phyloP scores from a whole-genome alignment of 2,329 filamentous ascomycete species.

The Thielaviopsis musarum region DNA sequence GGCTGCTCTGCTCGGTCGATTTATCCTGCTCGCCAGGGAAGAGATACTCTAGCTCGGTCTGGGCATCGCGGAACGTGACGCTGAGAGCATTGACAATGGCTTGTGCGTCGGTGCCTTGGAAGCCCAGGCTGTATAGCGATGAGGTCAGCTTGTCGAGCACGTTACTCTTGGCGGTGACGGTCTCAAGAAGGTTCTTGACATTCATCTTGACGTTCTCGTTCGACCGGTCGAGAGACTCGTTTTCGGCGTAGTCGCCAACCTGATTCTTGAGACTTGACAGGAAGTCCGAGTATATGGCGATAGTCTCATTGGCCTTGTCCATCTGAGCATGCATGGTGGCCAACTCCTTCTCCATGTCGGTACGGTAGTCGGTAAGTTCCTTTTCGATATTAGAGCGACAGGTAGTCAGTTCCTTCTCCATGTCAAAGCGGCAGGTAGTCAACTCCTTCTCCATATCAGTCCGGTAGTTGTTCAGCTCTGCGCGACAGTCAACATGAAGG shows the following conservation, averaged over 20 bases:
- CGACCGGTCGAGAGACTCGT: neutral
- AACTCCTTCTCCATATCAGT: neutral
- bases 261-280: constrained; percentile 22
- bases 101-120: constrained; percentile 28
- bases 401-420: neutral
- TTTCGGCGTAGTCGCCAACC: constrained; percentile 17
- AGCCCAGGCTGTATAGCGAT: constrained; percentile 33
- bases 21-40: constrained; percentile 40
- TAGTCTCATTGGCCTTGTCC: constrained; percentile 27
- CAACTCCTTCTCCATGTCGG: constrained; percentile 28
- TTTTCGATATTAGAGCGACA: neutral
- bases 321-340: constrained; percentile 32
- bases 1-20: constrained; percentile 29
- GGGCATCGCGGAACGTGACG: constrained; percentile 35
- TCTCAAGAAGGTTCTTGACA: constrained; percentile 26
- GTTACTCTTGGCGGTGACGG: constrained; percentile 31
- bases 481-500: constrained; percentile 20
- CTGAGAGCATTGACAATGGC: constrained; percentile 33
- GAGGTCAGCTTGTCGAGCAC: constrained; percentile 28
- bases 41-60: constrained; percentile 45
- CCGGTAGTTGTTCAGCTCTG: neutral
- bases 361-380: neutral
- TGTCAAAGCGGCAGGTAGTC: neutral
- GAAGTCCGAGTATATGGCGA: constrained; percentile 30
- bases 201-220: constrained; percentile 23